These are phyloP conservation scores for Mycena alexandri DNA, from an alignment of 768 basidiomycete species.

Conservation along the genomic window DNA sequence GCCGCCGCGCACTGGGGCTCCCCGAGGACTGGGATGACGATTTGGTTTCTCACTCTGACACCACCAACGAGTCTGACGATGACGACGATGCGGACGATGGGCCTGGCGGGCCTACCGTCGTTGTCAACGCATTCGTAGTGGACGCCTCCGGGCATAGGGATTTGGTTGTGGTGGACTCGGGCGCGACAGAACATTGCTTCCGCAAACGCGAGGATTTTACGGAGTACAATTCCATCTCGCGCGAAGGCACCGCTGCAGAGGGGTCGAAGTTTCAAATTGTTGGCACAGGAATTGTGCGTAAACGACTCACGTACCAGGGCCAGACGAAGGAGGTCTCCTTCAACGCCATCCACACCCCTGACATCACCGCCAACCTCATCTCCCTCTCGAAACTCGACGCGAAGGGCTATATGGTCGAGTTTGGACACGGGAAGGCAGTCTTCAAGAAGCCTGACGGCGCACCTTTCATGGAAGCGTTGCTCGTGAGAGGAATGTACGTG, in stretches of 20 bases:
- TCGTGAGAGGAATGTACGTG: background rate
- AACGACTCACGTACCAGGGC: background rate
- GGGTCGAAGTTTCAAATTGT: constrained; percentile 15
- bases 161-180: constrained; percentile 24
- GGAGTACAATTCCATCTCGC: constrained; percentile 13
- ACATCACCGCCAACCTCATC: constrained; percentile 11
- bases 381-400: constrained; percentile 10
- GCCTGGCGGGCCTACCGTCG: background rate
- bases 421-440: background rate
- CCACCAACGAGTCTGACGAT: background rate
- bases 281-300: background rate
- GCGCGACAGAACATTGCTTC: constrained; percentile 31
- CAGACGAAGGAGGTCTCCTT: constrained; percentile 2
- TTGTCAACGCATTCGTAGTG: background rate
- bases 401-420: constrained; percentile 7
- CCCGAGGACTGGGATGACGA: background rate
- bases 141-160: background rate
- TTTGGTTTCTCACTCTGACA: background rate
- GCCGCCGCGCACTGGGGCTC: background rate
- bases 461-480: constrained; percentile 2
- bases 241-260: constrained; percentile 20
- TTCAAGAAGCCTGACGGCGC: constrained; percentile 4
- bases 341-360: constrained; percentile 6
- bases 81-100: background rate
- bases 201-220: constrained; percentile 17